Percentiles rank a stretch among this genome's conserved stretches.
phyloP scores from a whole-genome alignment of 2,329 filamentous ascomycete genomes.

The Monosporascus cannonballus region DNA sequence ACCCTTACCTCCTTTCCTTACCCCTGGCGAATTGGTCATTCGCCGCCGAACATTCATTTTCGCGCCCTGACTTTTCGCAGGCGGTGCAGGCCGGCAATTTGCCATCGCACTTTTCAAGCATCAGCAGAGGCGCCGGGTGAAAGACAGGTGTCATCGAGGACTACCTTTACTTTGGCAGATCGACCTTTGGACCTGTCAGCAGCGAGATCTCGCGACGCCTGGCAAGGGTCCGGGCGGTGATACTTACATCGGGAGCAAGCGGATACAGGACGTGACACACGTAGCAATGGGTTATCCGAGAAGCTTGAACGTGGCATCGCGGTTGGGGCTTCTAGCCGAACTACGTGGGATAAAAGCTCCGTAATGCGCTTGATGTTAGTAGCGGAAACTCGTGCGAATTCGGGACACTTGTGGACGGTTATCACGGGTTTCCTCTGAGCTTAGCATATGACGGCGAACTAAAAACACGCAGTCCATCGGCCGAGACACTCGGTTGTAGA shows the following conservation, averaged over 20 bases:
- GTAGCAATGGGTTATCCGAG: constrained; percentile 51
- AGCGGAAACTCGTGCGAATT: background rate
- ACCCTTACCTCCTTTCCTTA: constrained; percentile 74
- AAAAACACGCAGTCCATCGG: no score
- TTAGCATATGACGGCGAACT: no score
- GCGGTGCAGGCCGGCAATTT: constrained; percentile 93
- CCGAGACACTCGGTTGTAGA: no score
- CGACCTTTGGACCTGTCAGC: constrained; percentile 47
- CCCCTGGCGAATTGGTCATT: constrained; percentile 95
- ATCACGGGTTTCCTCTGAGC: no score
- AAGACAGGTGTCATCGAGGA: constrained; percentile 1
- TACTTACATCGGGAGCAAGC: constrained; percentile 68
- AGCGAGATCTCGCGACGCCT: background rate
- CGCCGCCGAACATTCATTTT: constrained; percentile 83
- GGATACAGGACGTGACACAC: constrained; percentile 72
- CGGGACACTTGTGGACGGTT: no score
- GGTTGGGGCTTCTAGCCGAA: background rate
- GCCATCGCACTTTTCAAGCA: constrained; percentile 70
- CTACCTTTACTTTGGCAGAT: constrained; percentile 83
- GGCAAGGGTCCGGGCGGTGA: constrained; percentile 3
- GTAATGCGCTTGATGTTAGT: background rate
- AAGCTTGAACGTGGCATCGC: constrained; percentile 34
- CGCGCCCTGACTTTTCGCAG: constrained; percentile 84
- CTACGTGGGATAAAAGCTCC: background rate
- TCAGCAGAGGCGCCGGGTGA: constrained; percentile 1